Evolutionary conservation across 1,284 basidiomycete genomes (phyloP), one percentile per base, ranked within the genome.

Genomic region (Schizophyllum amplum): DNA sequence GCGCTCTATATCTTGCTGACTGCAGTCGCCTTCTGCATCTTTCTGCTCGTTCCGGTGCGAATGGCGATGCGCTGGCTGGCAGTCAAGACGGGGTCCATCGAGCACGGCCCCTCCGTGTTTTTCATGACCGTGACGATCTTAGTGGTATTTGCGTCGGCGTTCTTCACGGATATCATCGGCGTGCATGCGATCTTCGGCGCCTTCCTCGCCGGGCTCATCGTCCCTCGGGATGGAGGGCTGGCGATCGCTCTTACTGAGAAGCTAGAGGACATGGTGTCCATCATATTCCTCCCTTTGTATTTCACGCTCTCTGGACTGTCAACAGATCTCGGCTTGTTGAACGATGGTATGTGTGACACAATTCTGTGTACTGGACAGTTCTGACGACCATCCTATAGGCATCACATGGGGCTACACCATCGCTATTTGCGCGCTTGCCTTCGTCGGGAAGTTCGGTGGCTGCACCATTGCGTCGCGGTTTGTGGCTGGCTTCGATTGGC

Each of bases 131-230:
- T 84, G 55, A 82, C 87, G 23, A 81, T 94, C 56, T 68, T 97
- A 24, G 70, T 94, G 24, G 80, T 95, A 17, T 89, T 97, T 67
- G 80, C 82, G 3, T 93, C 89, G 5, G 87, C 93, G 0, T 98
- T 97, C 75, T 88, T 95, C 68, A 98, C 95, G 0, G 94, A 96
- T 68, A 80, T 94, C 61, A 92, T 98, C 63, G 95, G 94, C 56
- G 92, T 96, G 0, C 93, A 95, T 67, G 87, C 92, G 25, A 94
- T 95, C 64, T 92, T 93, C 66, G 90, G 90, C 78, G 92, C 88
- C 0, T 98, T 98, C 75, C 66, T 98, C 42, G 86, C 86, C 1
- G 95, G 95, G n/a, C 72, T 96, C 9, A 86, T 96, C 65, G 86
- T 98, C 20, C 96, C 96, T 1, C 86, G 94, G 48, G 88, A 97